Evolutionary conservation across 257 asterid genomes (phyloP), one percentile per base, ranked within the genome.

Genomic region (Jacaranda mimosifolia): DNA sequence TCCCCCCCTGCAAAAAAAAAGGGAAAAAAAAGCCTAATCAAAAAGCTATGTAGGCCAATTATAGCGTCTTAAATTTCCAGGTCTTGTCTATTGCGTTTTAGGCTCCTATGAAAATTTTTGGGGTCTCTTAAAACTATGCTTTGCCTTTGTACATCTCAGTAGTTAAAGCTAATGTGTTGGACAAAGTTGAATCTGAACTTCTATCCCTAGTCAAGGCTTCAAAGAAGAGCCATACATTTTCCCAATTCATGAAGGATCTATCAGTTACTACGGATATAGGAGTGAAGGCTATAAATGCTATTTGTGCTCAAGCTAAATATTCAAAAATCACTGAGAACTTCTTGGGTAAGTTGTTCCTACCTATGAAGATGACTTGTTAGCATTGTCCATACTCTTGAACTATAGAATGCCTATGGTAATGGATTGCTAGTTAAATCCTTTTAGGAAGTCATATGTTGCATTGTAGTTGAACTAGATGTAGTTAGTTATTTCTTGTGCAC

Each of bases 101-200:
- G 99, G 96, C 93, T 76, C 99, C 98, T 4, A 7, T 96, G 80
- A 85, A 86, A 5, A 78, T 93, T 96, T 96, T 81, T 80, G 99
- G 99, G 15, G 90, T 84, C 58, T 87, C 96, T 82, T 97, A 97
- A 78, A 93, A 96, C 88, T 96, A 96, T 85, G 97, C 98, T 60
- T 85, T 98, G 0, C 97, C 98, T 43, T 81, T 96, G 81, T 95
- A 95, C 85, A 85, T 93, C 35, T 84, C 95, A 68, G 91, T 97
- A 11, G 98, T 91, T 75, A 96, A 90, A 84, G 91, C 89, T 53
- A 93, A 90, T 68, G 52, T 76, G 53, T 82, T 96, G 87, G 98
- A 96, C 64, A 91, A 88, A 87, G 99, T 93, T 74, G 97, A 96
- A 78, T 75, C 97, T 14, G 99, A 96, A 89, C 82, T 96, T 77